These are phyloP conservation scores for Mycena pura DNA, from an alignment of 768 basidiomycete genomes.

Conservation along the genomic window DNA sequence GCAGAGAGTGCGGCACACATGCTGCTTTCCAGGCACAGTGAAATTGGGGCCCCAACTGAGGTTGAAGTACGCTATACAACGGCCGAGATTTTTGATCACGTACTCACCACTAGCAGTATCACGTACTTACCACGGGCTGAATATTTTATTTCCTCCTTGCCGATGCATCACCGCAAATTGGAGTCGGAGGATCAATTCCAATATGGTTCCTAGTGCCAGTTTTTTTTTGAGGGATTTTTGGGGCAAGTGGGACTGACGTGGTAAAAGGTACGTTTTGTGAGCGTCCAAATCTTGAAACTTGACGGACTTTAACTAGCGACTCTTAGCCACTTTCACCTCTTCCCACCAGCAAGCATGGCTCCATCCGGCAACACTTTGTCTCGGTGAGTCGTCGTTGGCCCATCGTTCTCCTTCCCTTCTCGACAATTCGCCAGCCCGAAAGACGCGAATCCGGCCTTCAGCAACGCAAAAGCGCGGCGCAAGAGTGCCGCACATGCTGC, in stretches of 20 bases:
- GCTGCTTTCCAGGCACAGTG: not conserved
- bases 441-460: no score
- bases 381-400: no score
- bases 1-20: not conserved
- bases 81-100: not conserved
- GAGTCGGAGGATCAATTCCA: not conserved
- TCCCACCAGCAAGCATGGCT: not conserved
- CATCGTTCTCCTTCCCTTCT: no score
- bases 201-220: not conserved
- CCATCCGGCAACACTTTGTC: no score
- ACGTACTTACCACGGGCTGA: not conserved
- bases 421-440: no score
- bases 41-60: no score
- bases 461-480: not conserved
- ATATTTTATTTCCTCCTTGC: not conserved
- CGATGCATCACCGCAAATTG: no score
- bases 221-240: not conserved
- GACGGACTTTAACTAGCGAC: not conserved
- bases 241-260: not conserved
- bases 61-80: not conserved
- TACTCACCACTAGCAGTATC: slow-evolving; percentile 2
- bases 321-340: not conserved
- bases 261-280: not conserved
- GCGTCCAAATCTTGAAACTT: not conserved
- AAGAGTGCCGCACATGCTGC: not conserved